These are phyloP conservation scores for Flammula alnicola DNA, from an alignment of 1,284 basidiomycete genomes.

Conservation along the genomic window DNA sequence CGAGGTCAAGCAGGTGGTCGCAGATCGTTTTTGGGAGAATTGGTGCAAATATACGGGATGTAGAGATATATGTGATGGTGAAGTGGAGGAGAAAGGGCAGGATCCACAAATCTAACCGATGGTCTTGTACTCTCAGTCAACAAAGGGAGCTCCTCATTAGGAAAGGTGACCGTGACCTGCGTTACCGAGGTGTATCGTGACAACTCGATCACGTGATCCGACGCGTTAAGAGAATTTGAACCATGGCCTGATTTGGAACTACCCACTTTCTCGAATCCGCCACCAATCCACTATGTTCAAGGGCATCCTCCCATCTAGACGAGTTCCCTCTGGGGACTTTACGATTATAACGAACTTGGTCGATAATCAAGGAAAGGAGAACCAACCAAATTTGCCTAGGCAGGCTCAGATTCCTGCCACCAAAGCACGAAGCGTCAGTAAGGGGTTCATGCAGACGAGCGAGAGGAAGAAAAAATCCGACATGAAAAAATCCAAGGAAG, in stretches of 20 bases:
- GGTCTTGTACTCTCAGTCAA: slow-evolving; percentile 8
- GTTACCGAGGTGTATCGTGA: neutral
- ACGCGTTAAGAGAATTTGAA: slow-evolving; percentile 37
- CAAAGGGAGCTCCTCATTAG: slow-evolving; percentile 23
- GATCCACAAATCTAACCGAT: too few relatives aligned
- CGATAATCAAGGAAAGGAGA: slow-evolving; percentile 64
- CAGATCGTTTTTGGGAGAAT: too few relatives aligned
- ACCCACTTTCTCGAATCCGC: slow-evolving; percentile 30
- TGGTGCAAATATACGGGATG: too few relatives aligned
- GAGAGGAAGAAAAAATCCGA: slow-evolving; percentile 49
- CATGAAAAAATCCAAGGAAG: slow-evolving; percentile 43
- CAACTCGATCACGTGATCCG: slow-evolving; percentile 33
- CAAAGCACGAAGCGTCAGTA: slow-evolving; percentile 26
- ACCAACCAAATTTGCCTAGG: slow-evolving; percentile 44
- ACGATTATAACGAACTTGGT: slow-evolving; percentile 65
- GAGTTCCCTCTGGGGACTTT: slow-evolving; percentile 67
- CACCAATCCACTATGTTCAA: slow-evolving; percentile 64
- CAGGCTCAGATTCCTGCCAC: slow-evolving; percentile 32
- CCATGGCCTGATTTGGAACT: slow-evolving; percentile 33
- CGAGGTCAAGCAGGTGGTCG: too few relatives aligned
- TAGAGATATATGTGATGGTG: too few relatives aligned
- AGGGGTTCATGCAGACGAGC: slow-evolving; percentile 34
- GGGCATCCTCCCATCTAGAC: slow-evolving; percentile 68
- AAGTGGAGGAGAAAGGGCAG: too few relatives aligned
- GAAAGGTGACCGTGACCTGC: slow-evolving; percentile 4